Base-by-base conservation (phyloP, 192 early-diverging fungal species). In the Paraglomus occultum region DNA sequence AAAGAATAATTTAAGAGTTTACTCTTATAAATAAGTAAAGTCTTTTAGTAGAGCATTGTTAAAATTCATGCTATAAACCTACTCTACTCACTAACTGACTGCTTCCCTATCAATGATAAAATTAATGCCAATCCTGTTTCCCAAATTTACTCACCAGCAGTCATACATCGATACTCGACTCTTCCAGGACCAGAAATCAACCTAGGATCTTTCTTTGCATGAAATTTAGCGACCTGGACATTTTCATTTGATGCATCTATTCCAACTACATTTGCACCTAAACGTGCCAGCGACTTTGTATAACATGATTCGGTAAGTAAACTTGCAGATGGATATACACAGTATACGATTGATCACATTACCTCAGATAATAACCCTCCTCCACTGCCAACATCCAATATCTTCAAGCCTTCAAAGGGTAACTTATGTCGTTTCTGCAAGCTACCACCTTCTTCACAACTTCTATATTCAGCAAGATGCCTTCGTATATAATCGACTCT, bases 311-410 rank as follows among this genome's bases (percentile, higher is more conserved):
- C 38, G n/a, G 39, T n/a, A 62, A 63, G 17, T 10, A 51, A 47
- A 15, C 45, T 23, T 17, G 8, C 23, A 75, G 40, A 43, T 14
- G 4, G 3, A 12, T 14, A 11, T 54, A 17, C 20, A 11, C 14
- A 18, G 7, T 22, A 70, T 51, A 3, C 72, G 42, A 18, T 17
- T 51, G 51, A 51, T 15, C 18, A 20, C 20, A 17, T 20, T 78
- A 88, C 85, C 87, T 99, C 94, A 0, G 90, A 83, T 43, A 97
- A 82, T 40, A 99, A 71, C 6, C 96, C 96, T 40, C 95, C 96
- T 23, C 96, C 96, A 76, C 96, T 94, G 1, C 96, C 96, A 10
- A 99, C 88, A 78, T 99, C 96, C 9, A 96, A 74, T 45, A 93
- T 85, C 8, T 75, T 50, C 50, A 88, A 51, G 0, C 88, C 87